Conservation (phyloP, 257 asterid genomes). For the Solanum pennellii region DNA sequence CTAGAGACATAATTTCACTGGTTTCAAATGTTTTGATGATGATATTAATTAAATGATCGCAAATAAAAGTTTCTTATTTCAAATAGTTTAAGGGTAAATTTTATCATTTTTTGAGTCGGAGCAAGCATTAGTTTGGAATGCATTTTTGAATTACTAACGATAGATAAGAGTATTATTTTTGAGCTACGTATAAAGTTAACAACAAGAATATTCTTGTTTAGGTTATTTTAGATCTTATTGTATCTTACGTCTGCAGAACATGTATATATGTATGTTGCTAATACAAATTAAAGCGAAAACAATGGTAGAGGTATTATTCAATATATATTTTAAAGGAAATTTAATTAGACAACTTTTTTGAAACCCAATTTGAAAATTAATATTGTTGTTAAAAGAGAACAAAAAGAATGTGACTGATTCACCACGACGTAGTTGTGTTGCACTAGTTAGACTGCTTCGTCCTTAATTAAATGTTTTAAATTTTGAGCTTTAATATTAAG, state of each 20-base stretch:
- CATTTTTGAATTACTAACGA: neutral
- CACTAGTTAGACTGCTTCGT: accelerated
- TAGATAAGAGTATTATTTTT: too few species aligned
- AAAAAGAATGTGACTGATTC: too few species aligned
- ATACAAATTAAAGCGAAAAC: neutral
- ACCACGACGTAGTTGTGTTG: too few species aligned
- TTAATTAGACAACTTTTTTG: too few species aligned
- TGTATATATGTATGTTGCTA: neutral
- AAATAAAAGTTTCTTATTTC: neutral
- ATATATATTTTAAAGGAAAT: too few species aligned
- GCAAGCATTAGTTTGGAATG: neutral
- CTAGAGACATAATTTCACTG: neutral
- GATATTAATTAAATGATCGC: neutral
- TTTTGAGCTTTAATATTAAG: too few species aligned
- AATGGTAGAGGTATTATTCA: too few species aligned
- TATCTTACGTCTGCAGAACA: neutral
- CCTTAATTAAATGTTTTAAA: too few species aligned
- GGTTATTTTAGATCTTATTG: neutral
- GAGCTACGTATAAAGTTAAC: neutral
- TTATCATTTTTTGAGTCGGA: neutral
- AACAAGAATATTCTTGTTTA: too few species aligned
- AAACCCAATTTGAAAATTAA: too few species aligned
- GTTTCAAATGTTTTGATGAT: neutral
- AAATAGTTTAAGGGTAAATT: neutral
- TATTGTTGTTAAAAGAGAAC: too few species aligned